These are phyloP conservation scores for Scleroderma citrinum DNA, from an alignment of 768 basidiomycete genomes.

Conservation along the genomic window DNA sequence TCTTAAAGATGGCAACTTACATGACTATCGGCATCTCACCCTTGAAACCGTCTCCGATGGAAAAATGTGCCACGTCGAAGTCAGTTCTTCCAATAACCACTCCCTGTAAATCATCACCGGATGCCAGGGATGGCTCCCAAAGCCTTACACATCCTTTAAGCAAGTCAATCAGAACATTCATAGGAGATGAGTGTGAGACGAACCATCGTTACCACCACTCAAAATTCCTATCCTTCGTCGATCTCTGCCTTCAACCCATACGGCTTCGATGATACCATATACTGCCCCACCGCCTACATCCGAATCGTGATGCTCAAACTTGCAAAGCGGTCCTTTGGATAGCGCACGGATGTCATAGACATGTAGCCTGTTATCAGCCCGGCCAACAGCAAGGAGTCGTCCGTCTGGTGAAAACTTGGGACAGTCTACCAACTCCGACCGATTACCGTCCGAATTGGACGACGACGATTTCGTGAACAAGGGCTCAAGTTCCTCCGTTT, in stretches of 20 bases:
- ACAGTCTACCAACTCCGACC: conserved; percentile 40
- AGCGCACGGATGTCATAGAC: conserved; percentile 60
- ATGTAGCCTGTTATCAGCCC: conserved; percentile 53
- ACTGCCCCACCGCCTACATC: conserved; percentile 21
- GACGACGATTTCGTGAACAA: conserved; percentile 18
- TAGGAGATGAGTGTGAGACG: conserved; percentile 9
- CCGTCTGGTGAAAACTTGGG: conserved; percentile 56
- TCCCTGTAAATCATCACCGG: conserved; percentile 37
- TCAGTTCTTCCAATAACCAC: conserved; percentile 44
- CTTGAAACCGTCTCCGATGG: conserved; percentile 47
- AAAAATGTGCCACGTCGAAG: conserved; percentile 55
- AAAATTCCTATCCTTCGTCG: conserved; percentile 41
- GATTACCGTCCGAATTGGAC: conserved; percentile 7
- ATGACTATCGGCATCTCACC: conserved; percentile 55
- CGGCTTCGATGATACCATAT: conserved; percentile 46
- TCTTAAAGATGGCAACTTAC: conserved; percentile 34
- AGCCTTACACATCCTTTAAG: conserved; percentile 59
- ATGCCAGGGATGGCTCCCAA: conserved; percentile 53
- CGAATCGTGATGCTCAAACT: conserved; percentile 43
- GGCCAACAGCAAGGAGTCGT: conserved; percentile 52
- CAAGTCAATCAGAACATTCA: conserved; percentile 2
- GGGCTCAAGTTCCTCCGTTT: conserved; percentile 29
- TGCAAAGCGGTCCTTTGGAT: conserved; percentile 38
- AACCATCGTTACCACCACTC: conserved; percentile 63
- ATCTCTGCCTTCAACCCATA: conserved; percentile 45